Conservation (phyloP, 2,329 filamentous ascomycete species). For the Colletotrichum lupini region DNA sequence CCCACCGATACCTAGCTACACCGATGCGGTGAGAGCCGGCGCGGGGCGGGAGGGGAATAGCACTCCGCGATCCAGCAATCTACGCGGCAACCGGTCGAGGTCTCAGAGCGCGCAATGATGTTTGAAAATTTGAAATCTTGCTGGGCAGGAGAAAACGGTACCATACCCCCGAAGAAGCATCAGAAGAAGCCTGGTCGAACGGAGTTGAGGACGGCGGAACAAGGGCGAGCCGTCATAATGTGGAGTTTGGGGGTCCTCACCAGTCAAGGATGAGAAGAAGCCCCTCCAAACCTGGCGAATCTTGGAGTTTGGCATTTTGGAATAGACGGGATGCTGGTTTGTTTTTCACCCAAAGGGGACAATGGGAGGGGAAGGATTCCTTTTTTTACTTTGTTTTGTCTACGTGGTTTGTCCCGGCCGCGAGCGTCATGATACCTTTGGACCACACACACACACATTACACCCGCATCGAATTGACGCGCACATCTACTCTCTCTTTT, state of each 20-base stretch:
- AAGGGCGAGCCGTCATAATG: slow-evolving; percentile 26
- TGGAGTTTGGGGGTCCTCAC: slow-evolving; percentile 1
- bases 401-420: slow-evolving; percentile 26
- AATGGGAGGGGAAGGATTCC: slow-evolving; percentile 15
- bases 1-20: slow-evolving; percentile 86
- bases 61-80: slow-evolving; percentile 37
- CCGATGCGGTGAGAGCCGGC: slow-evolving; percentile 74
- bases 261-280: neutral
- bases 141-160: slow-evolving; percentile 34
- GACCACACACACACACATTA: neutral
- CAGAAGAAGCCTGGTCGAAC: neutral
- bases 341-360: slow-evolving; percentile 5
- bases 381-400: neutral
- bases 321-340: slow-evolving; percentile 30
- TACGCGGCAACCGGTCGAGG: slow-evolving; percentile 34
- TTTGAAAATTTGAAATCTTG: slow-evolving; percentile 24
- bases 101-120: slow-evolving; percentile 36
- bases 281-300: slow-evolving; percentile 22
- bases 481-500: slow-evolving; percentile 31
- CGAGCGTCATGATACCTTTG: slow-evolving; percentile 36
- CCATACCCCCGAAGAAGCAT: slow-evolving; percentile 16
- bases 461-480: slow-evolving; percentile 30
- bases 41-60: slow-evolving; percentile 59
- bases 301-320: slow-evolving; percentile 35
- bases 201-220: slow-evolving; percentile 19